These are phyloP conservation scores for Auxenochlorella protothecoides DNA, from an alignment of 139 green algal species.

Conservation along the genomic window DNA sequence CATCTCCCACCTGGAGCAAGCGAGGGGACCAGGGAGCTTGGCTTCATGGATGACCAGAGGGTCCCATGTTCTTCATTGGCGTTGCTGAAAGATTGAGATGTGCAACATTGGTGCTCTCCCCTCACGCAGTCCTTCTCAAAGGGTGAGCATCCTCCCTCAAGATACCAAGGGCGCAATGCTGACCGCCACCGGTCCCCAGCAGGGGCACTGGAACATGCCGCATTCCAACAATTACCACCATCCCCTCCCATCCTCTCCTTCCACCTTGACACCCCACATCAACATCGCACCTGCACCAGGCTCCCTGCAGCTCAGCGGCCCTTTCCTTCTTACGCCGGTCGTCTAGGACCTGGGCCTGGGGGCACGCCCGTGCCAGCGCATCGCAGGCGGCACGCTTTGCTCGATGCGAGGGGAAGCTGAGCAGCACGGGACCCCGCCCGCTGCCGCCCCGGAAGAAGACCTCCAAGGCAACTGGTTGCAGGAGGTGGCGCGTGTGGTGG, in stretches of 20 bases:
- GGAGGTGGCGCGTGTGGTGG: neutral
- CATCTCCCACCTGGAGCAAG: constrained; percentile 5
- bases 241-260: too few species aligned
- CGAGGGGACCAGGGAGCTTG: neutral
- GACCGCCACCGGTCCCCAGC: too few species aligned
- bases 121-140: too few species aligned
- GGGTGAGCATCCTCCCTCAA: too few species aligned
- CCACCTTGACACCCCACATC: too few species aligned
- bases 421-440: neutral
- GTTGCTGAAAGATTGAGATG: too few species aligned
- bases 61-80: too few species aligned
- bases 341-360: neutral
- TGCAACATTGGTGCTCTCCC: too few species aligned
- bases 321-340: neutral
- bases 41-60: neutral
- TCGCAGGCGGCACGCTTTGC: too few species aligned
- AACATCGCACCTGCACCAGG: neutral
- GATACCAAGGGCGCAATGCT: too few species aligned
- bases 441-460: neutral
- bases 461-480: neutral
- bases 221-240: too few species aligned
- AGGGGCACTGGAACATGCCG: too few species aligned
- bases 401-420: neutral
- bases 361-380: neutral
- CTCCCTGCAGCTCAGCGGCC: neutral